Conservation (phyloP, 1,139 yeast species). For the Yamadazyma oceani region DNA sequence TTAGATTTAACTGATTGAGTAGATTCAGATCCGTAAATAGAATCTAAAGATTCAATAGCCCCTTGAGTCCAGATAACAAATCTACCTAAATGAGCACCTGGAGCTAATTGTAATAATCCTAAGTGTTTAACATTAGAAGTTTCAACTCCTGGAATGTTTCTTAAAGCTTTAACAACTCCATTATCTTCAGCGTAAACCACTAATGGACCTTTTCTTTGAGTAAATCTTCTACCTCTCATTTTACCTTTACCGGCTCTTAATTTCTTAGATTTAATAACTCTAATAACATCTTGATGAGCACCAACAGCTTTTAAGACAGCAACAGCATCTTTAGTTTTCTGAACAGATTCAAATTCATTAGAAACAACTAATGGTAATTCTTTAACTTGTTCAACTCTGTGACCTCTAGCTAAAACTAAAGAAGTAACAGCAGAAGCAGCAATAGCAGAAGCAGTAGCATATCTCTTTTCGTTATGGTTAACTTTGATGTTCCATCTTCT, state of each 20-base stretch:
- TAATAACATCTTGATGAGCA: slow-evolving; percentile 97
- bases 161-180: slow-evolving; percentile 97
- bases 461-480: slow-evolving; percentile 99
- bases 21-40: slow-evolving; percentile 94
- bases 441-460: slow-evolving; percentile 99
- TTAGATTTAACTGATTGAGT: slow-evolving; percentile 83
- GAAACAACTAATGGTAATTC: slow-evolving; percentile 99
- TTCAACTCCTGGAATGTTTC: slow-evolving; percentile 99
- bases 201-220: slow-evolving; percentile 99
- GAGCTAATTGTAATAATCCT: slow-evolving; percentile 98
- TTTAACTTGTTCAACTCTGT: slow-evolving; percentile 97
- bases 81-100: slow-evolving; percentile 99
- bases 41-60: slow-evolving; percentile 96
- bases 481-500: slow-evolving; percentile 99
- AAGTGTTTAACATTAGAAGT: slow-evolving; percentile 89
- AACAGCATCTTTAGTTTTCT: slow-evolving; percentile 98
- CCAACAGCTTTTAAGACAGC: slow-evolving; percentile 98
- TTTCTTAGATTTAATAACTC: slow-evolving; percentile 98
- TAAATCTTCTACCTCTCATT: slow-evolving; percentile 99
- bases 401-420: slow-evolving; percentile 99
- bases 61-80: slow-evolving; percentile 99
- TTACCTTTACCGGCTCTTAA: slow-evolving; percentile 99
- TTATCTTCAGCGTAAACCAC: slow-evolving; percentile 98
- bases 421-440: slow-evolving; percentile 99
- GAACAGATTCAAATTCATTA: slow-evolving; percentile 86